Conservation (phyloP, 2,329 filamentous ascomycete species). For the Orbilia brochopaga region DNA sequence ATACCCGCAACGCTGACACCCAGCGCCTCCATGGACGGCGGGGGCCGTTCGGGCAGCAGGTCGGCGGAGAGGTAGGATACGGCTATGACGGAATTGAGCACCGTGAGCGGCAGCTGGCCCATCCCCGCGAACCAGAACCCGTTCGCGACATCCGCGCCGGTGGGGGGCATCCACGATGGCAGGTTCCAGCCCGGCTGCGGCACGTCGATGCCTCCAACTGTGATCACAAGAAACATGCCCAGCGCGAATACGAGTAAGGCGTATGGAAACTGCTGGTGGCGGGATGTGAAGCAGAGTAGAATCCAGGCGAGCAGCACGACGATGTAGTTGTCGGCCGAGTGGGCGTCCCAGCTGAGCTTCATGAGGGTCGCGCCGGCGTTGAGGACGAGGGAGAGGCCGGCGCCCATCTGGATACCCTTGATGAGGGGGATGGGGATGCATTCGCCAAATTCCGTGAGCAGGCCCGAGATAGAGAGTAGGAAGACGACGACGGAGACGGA, state of each 20-base stretch:
- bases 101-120: conserved; percentile 87
- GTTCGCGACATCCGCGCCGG: conserved; percentile 50
- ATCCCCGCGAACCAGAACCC: conserved; percentile 65
- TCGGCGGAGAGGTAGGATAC: conserved; percentile 79
- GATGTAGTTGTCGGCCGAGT: conserved; percentile 75
- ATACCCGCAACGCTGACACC: conserved; percentile 81
- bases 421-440: conserved; percentile 84
- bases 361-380: conserved; percentile 75
- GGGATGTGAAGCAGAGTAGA: conserved; percentile 69
- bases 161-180: conserved; percentile 41
- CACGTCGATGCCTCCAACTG: conserved; percentile 49
- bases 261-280: conserved; percentile 73
- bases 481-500: conserved; percentile 77
- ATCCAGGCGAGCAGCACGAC: conserved; percentile 78
- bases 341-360: conserved; percentile 72
- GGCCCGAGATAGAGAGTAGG: conserved; percentile 76
- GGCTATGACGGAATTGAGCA: conserved; percentile 89
- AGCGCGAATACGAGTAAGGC: conserved; percentile 74
- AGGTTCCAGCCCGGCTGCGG: conserved; percentile 52
- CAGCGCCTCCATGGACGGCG: conserved; percentile 75
- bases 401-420: conserved; percentile 93
- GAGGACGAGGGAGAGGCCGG: conserved; percentile 80
- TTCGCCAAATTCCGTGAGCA: conserved; percentile 75
- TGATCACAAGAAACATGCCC: conserved; percentile 70
- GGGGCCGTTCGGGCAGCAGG: conserved; percentile 71